These are phyloP conservation scores for Cornus florida DNA, from an alignment of 148 eudicot species.

Conservation along the genomic window DNA sequence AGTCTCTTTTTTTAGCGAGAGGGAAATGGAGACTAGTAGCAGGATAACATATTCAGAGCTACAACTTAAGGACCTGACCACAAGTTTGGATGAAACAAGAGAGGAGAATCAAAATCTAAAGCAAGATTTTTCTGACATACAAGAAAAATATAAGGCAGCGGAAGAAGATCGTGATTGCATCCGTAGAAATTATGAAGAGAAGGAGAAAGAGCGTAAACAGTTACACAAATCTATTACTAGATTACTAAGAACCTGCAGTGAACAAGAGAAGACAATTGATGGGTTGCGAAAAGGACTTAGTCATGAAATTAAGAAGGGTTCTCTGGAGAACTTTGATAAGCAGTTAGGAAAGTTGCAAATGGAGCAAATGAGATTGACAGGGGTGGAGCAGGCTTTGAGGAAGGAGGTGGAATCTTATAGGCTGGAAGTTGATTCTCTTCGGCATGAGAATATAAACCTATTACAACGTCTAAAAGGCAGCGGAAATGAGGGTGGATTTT, in stretches of 20 bases:
- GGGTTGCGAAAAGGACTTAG: slow-evolving; percentile 61
- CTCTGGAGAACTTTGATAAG: slow-evolving; percentile 47
- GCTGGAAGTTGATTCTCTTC: slow-evolving; percentile 68
- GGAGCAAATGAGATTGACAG: slow-evolving; percentile 79
- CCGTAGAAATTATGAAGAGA: slow-evolving; percentile 53
- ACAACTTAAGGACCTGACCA: slow-evolving; percentile 55
- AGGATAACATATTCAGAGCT: slow-evolving; percentile 38
- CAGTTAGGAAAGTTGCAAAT: slow-evolving; percentile 63
- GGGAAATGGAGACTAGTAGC: slow-evolving; percentile 46
- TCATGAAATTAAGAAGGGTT: slow-evolving; percentile 47
- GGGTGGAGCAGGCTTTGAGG: slow-evolving; percentile 73
- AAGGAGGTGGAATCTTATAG: slow-evolving; percentile 72
- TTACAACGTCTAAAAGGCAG: slow-evolving; percentile 60
- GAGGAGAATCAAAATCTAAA: slow-evolving; percentile 59
- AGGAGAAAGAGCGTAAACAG: slow-evolving; percentile 78
- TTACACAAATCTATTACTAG: slow-evolving; percentile 62
- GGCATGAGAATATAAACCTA: slow-evolving; percentile 72
- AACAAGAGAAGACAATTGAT: slow-evolving; percentile 83
- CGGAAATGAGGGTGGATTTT: slow-evolving; percentile 50
- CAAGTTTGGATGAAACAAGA: slow-evolving; percentile 49
- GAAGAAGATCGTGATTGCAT: slow-evolving; percentile 63
- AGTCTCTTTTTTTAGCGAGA: slow-evolving; percentile 62
- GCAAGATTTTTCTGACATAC: slow-evolving; percentile 43
- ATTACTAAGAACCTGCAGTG: slow-evolving; percentile 66
- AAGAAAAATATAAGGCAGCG: slow-evolving; percentile 53